Base-by-base conservation (phyloP, 805 yeast genomes). In the Yarrowia sp. region DNA sequence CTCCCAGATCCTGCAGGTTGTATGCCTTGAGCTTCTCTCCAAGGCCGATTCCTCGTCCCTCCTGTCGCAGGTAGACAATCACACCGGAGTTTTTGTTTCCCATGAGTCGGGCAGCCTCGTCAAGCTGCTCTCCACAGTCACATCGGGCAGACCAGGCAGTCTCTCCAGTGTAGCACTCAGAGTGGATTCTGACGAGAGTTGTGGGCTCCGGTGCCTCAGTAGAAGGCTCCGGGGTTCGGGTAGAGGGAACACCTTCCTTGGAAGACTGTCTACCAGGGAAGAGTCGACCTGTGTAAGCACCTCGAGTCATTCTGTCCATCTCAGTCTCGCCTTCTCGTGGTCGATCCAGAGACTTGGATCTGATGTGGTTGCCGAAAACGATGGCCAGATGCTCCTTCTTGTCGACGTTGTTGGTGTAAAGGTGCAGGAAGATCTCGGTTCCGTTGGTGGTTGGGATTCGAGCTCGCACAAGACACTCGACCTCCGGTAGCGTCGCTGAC, bases 91-190 rank as follows among this genome's bases (percentile, higher is more conserved):
- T 97, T 57, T 81, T 82, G 65, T 82, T 79, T 7, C 96, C 96
- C 93, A 95, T 95, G 47, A 91, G 76, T 68, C 96, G 82, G 8
- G 98, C 99, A 1, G 98, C 98, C 76, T 96, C 97, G 76, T 95
- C 98, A 71, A 95, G 90, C 78, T 95, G 99, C 76, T 95, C 99
- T 18, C 99, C 99, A 77, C 99, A 95, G 76, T 95, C 99, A 76
- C 99, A 95, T 65, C 99, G 83, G 0, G 99, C 98, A 66, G 93
- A 86, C 99, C 99, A 95, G 9, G 98, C 98, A 1, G 98, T 95
- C 74, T 95, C 99, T 2, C 99, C 99, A 0, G 99, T 95, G 78
- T 93, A 95, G 76, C 99, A 95, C 74, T 95, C 99, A 3, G 96
- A 89, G 74, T 95, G 99, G 69, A 95, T 92, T 67, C 99, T 81